Evolutionary conservation across 352 stramenopile genomes (phyloP), one percentile per base, ranked within the genome.

Genomic region (Phytophthora agathidicida): DNA sequence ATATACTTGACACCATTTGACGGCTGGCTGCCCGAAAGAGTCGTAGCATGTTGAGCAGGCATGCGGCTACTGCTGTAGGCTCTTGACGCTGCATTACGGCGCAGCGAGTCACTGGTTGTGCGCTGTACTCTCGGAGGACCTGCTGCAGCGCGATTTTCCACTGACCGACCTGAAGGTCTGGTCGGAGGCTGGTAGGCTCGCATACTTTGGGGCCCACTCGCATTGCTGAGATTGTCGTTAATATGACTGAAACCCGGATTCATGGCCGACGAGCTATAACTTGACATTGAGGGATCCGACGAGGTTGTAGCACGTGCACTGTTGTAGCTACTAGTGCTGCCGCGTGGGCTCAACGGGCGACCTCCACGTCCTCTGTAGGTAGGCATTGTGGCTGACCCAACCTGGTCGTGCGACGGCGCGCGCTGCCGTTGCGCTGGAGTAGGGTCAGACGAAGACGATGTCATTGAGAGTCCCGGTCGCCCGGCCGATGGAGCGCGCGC

Each of bases 371-470:
- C 39, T 23, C 16, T 60, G 31, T 41, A 61, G 9, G 41, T 0
- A 41, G 56, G 42, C 22, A 63, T 48, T 3, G 50, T 55, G 20
- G 51, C 37, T 24, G 50, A 44, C 28, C 49, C 49, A 36, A 58
- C 44, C 19, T 55, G 63, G n/a, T 62, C 44, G 23, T 36, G 49
- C 17, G 59, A 73, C 22, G 19, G 45, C 39, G 20, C 46, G 13
- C 57, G 44, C 22, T 48, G 58, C 7, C 64, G 49, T 19, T 65
- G 46, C 20, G 5, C 28, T 28, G 51, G 20, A 24, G 24, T 61
- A 20, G 64, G 51, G 42, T 65, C 51, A 41, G 50, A 73, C 4
- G 38, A 53, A 4, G 52, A 73, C 19, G 62, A 68, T 47, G 66
- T 63, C 30, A 67, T 63, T 11, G 62, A 76, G 8, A 57, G 41